These are phyloP conservation scores for Speleostelium caveatum DNA, from an alignment of 78 protist genomes.

Conservation along the genomic window DNA sequence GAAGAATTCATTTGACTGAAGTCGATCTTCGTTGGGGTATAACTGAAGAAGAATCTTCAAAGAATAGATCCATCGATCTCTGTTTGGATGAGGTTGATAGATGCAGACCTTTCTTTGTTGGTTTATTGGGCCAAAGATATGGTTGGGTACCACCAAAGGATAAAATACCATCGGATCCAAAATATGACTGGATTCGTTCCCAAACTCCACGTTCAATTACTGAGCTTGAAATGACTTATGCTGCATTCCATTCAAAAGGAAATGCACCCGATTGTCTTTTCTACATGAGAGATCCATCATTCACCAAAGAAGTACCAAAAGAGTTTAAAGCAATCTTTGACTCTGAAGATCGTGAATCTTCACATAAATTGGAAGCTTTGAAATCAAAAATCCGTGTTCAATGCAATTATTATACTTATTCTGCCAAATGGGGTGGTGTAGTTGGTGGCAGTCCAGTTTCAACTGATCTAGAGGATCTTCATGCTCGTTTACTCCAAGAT, in stretches of 20 bases:
- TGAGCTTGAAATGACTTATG: conserved; percentile 84
- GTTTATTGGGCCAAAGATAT: conserved; percentile 88
- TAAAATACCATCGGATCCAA: conserved; percentile 16
- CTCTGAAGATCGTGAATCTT: conserved; percentile 4
- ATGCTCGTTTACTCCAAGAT: conserved; percentile 33
- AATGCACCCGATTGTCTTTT: conserved; percentile 39
- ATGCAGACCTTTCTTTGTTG: conserved; percentile 89
- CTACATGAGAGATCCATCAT: conserved; percentile 54
- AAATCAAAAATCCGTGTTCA: not conserved
- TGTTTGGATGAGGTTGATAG: conserved; percentile 87
- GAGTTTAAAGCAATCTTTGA: conserved; percentile 29
- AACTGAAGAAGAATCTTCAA: conserved; percentile 60
- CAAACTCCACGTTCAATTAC: conserved; percentile 82
- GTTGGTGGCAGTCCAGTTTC: conserved; percentile 34
- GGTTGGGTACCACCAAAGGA: conserved; percentile 79
- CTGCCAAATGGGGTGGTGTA: conserved; percentile 51
- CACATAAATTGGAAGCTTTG: conserved; percentile 9
- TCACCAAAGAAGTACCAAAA: conserved; percentile 45
- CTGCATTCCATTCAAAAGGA: conserved; percentile 20
- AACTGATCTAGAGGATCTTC: conserved; percentile 41
- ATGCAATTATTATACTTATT: conserved; percentile 3
- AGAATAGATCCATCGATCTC: conserved; percentile 22
- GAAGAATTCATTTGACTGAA: conserved; percentile 68
- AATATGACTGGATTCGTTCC: conserved; percentile 73
- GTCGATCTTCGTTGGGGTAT: conserved; percentile 94